Evolutionary conservation across 169 alveolate species (phyloP), one percentile per base, ranked within the genome.

Genomic region (Sarcocystis neurona): DNA sequence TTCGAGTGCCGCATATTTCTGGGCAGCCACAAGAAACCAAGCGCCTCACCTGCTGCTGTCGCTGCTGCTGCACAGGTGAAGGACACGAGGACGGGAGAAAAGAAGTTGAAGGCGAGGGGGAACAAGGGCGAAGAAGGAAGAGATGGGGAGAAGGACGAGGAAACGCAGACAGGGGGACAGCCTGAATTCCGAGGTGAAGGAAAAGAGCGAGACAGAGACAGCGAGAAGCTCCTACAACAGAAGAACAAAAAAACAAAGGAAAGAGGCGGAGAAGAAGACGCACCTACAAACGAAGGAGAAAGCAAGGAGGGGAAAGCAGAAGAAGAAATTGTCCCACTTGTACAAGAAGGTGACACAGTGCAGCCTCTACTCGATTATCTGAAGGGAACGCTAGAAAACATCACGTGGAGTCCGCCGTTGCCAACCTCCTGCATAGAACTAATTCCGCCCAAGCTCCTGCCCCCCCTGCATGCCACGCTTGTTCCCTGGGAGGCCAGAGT

Each of bases 301-400:
- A 1, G 20, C 8, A 30, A 37, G 34, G 32, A 30, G 3, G 37
- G 23, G 0, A 8, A n/a, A 5, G 58, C 4, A 39, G 12, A 15
- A 0, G 32, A 72, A 32, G 1, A 0, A 6, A 47, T 37, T 39
- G 2, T 72, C 34, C 43, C 41, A 3, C 58, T 37, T 2, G 82
- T 39, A 37, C 58, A 53, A 53, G 66, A 53, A 15, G 66, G 53
- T 30, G 82, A 56, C 58, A 39, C 82, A 23, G 56, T 23, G 27
- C 82, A 72, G 53, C 82, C 82, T 39, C 53, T 72, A 2, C 56
- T 72, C 0, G 82, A 72, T 72, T 72, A 72, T 39, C 82, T 72
- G 56, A 37, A 37, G 32, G 82, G 82, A 39, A 23, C 58, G 3
- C 82, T 72, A 4, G 82, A 32, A 27, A 72, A 72, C 82, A 37